Evolutionary conservation across 208 protist genomes (phyloP).

Genomic region (Trypanosoma caninum): DNA sequence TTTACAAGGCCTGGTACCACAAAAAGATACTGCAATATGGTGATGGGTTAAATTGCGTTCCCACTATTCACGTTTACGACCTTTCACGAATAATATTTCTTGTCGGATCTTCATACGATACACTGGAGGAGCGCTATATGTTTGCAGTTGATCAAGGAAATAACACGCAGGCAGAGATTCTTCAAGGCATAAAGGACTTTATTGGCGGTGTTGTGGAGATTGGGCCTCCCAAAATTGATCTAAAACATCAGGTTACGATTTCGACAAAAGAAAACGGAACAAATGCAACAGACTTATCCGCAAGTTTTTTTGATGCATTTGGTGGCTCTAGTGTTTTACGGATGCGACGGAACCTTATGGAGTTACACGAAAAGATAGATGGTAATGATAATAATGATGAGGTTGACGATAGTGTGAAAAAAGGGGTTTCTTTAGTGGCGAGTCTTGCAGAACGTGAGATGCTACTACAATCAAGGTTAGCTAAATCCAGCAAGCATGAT

Average conservation of each 20-base stretch:
- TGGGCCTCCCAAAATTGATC: slow-evolving; percentile 11
- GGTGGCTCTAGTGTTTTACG: too few species aligned
- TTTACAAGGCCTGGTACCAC: slow-evolving; percentile 77
- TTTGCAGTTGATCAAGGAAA: slow-evolving; percentile 90
- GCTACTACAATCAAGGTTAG: too few species aligned
- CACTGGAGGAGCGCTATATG: slow-evolving; percentile 84
- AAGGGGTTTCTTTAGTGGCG: too few species aligned
- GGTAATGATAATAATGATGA: too few species aligned
- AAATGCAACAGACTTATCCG: background rate
- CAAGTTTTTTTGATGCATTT: too few species aligned
- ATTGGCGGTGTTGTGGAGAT: slow-evolving; percentile 57
- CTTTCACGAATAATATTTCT: slow-evolving; percentile 69
- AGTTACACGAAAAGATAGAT: too few species aligned
- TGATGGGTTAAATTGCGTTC: slow-evolving; percentile 79
- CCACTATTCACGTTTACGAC: slow-evolving; percentile 93
- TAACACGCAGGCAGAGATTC: slow-evolving; percentile 72
- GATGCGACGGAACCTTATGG: too few species aligned
- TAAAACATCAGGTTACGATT: background rate
- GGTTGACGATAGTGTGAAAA: too few species aligned
- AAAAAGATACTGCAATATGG: slow-evolving; percentile 67
- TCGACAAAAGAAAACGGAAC: background rate
- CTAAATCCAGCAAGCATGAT: too few species aligned
- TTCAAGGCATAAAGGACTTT: slow-evolving; percentile 49
- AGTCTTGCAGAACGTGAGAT: too few species aligned
- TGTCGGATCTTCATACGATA: slow-evolving; percentile 67